Percentiles rank a stretch among this genome's conserved stretches.
phyloP scores from a whole-genome alignment of 768 basidiomycete genomes.

The Macrocybe gigantea region DNA sequence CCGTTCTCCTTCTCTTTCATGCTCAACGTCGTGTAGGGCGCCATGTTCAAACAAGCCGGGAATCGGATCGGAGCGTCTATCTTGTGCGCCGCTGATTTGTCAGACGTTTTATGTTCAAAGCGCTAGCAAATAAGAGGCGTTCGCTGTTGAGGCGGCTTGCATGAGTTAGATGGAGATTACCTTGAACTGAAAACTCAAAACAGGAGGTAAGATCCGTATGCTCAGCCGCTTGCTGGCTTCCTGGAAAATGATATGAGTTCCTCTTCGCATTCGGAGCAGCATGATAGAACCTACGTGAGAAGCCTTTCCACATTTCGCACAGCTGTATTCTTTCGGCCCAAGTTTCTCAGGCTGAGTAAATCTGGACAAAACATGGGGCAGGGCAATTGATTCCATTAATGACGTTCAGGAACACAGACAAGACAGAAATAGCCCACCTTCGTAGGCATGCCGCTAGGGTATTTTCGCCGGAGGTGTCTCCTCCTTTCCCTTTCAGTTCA shows the following conservation, averaged over 20 bases:
- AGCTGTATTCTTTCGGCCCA: slow-evolving; percentile 77
- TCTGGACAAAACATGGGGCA: slow-evolving; percentile 30
- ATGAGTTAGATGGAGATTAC: slow-evolving; percentile 28
- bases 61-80: slow-evolving; percentile 81
- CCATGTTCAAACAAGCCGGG: slow-evolving; percentile 83
- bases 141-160: not conserved
- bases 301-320: slow-evolving; percentile 72
- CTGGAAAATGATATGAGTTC: slow-evolving; percentile 23
- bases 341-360: slow-evolving; percentile 86
- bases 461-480: slow-evolving; percentile 42
- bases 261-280: not conserved
- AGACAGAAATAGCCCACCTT: slow-evolving; percentile 37
- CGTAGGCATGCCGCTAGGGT: slow-evolving; percentile 73
- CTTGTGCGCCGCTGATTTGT: slow-evolving; percentile 74
- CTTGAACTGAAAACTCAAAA: slow-evolving; percentile 94
- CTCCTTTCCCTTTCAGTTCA: slow-evolving; percentile 59
- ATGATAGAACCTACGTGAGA: slow-evolving; percentile 42
- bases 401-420: not conserved
- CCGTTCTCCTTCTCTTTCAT: slow-evolving; percentile 49
- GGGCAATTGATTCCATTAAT: not conserved
- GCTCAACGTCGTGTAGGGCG: slow-evolving; percentile 69
- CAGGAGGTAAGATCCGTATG: slow-evolving; percentile 80
- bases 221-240: slow-evolving; percentile 83
- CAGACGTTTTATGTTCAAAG: slow-evolving; percentile 80
- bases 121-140: slow-evolving; percentile 43